Evolutionary conservation across 2,329 filamentous ascomycete species (phyloP).

Genomic region (Albifimbria verrucaria): DNA sequence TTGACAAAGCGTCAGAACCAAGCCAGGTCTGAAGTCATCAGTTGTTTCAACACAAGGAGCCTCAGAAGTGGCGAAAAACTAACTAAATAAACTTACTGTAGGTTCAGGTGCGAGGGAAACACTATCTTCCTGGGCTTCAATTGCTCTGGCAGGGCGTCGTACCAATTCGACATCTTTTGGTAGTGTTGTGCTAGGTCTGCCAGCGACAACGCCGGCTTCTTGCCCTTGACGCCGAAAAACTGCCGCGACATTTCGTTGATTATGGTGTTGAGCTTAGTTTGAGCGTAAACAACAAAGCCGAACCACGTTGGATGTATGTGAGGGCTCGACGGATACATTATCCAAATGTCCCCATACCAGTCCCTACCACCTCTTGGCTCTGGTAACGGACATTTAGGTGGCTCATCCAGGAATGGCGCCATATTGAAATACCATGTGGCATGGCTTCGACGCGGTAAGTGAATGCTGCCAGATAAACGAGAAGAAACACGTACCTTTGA

Average conservation of each 20-base stretch:
- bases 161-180: conserved; percentile 18
- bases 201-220: conserved; percentile 7
- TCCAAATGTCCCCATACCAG: conserved; percentile 27
- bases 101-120: conserved; percentile 24
- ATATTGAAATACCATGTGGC: background rate
- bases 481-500: background rate
- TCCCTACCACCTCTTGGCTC: conserved; percentile 12
- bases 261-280: conserved; percentile 22
- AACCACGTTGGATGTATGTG: conserved; percentile 16
- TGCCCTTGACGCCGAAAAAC: background rate
- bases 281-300: conserved; percentile 22
- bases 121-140: conserved; percentile 20
- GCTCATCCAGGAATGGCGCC: conserved; percentile 1
- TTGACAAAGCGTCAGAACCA: too few relatives aligned
- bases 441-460: background rate
- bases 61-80: too few relatives aligned
- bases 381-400: conserved; percentile 22
- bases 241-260: conserved; percentile 21
- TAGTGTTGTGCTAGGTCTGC: conserved; percentile 10
- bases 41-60: too few relatives aligned
- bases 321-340: conserved; percentile 23
- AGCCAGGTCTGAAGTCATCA: too few relatives aligned
- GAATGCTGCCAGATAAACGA: background rate
- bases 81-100: conserved; percentile 22
- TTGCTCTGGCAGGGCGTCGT: conserved; percentile 14